Evolutionary conservation across 2,329 filamentous ascomycete genomes (phyloP).

Genomic region (Zalaria sp.): DNA sequence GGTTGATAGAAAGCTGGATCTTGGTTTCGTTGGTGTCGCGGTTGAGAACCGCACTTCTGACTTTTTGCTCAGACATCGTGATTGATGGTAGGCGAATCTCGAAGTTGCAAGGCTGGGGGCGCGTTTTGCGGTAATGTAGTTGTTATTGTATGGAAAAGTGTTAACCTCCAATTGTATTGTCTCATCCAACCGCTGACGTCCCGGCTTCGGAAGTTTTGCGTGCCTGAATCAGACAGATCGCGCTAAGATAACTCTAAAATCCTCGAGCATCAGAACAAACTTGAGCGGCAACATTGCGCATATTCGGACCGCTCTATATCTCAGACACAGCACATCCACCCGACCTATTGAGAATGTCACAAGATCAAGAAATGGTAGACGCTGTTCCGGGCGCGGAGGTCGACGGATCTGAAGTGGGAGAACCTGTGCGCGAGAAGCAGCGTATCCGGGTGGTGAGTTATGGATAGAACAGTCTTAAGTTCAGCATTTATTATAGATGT

Average conservation of each 20-base stretch:
- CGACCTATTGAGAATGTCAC: no score
- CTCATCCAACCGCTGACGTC: no score
- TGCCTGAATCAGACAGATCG: background rate
- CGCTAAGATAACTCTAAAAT: background rate
- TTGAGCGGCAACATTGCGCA: slow-evolving; percentile 2
- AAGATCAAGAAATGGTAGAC: slow-evolving; percentile 20
- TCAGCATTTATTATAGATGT: background rate
- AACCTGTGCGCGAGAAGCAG: slow-evolving; percentile 23
- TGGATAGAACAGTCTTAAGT: background rate
- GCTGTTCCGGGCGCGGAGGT: slow-evolving; percentile 31
- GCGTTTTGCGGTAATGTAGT: no score
- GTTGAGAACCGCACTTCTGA: slow-evolving; percentile 62
- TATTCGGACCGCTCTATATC: background rate
- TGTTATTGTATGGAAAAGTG: no score
- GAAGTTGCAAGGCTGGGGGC: no score
- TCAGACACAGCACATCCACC: background rate
- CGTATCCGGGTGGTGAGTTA: slow-evolving; percentile 30
- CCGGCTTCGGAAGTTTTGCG: no score
- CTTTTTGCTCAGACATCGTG: background rate
- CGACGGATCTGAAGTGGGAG: slow-evolving; percentile 24
- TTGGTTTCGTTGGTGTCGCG: slow-evolving; percentile 98
- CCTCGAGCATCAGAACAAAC: background rate
- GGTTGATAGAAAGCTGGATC: slow-evolving; percentile 80
- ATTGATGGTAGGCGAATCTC: background rate
- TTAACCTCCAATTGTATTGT: no score